A percentile compares a stretch with the other conserved stretches of the same genome.
phyloP scores from a whole-genome alignment of 345 rosid species.

The Ricinus communis region DNA sequence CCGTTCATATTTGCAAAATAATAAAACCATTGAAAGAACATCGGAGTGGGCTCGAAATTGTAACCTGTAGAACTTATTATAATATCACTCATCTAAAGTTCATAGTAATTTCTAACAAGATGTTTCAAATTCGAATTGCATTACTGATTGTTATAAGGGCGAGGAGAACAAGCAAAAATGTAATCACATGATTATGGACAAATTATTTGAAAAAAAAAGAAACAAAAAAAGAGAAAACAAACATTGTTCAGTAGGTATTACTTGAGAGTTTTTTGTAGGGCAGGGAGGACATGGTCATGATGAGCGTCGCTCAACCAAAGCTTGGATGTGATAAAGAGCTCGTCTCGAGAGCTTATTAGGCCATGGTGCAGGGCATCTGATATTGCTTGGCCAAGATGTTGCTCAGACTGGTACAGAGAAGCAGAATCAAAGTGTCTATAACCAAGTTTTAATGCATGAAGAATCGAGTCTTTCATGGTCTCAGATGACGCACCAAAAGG shows the following conservation, averaged over 20 bases:
- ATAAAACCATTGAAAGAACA: too few relatives aligned
- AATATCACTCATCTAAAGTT: too few relatives aligned
- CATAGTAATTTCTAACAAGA: not conserved
- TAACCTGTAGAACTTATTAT: too few relatives aligned
- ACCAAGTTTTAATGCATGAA: too few relatives aligned
- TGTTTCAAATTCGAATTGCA: too few relatives aligned
- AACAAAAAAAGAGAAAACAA: not conserved
- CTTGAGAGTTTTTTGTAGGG: slow-evolving; percentile 40
- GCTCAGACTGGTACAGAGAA: slow-evolving; percentile 48
- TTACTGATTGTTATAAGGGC: too few relatives aligned
- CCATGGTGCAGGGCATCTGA: slow-evolving; percentile 43
- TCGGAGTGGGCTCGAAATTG: too few relatives aligned
- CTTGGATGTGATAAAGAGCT: slow-evolving; percentile 63
- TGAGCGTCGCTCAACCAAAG: slow-evolving; percentile 60
- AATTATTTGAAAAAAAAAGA: too few relatives aligned
- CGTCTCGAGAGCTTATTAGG: slow-evolving; percentile 41
- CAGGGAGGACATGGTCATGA: slow-evolving; percentile 46
- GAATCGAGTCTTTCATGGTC: slow-evolving; percentile 3
- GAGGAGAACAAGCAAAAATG: too few relatives aligned
- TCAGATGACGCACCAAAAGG: slow-evolving; percentile 13
- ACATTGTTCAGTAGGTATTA: not conserved
- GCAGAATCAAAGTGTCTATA: slow-evolving; percentile 78
- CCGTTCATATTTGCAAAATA: too few relatives aligned
- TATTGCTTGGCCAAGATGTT: slow-evolving; percentile 51
- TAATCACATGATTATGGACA: too few relatives aligned